phyloP scores from a whole-genome alignment of 805 yeast genomes.

The Saturnispora gosingensis region DNA sequence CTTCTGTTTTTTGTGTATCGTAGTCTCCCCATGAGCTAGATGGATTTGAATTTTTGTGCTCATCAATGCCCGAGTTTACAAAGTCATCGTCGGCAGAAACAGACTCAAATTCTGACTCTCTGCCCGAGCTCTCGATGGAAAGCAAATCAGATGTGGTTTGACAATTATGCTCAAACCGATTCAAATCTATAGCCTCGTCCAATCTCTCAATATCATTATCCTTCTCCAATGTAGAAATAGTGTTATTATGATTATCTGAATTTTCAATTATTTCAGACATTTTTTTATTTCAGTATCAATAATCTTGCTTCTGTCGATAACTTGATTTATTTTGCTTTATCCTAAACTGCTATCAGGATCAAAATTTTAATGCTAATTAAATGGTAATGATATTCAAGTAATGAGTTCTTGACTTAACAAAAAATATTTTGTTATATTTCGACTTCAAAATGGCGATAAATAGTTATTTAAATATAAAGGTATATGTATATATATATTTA shows the following conservation, averaged over 20 bases:
- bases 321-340: background rate
- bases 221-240: background rate
- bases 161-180: background rate
- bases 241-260: background rate
- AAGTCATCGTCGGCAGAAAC: background rate
- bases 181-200: background rate
- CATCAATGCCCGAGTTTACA: conserved; percentile 1
- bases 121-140: background rate
- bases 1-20: background rate
- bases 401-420: background rate
- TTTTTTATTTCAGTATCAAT: background rate
- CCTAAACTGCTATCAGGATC: background rate
- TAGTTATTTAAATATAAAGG: background rate
- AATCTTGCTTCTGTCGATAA: background rate
- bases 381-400: background rate
- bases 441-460: background rate
- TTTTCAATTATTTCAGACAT: background rate
- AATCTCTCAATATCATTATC: background rate
- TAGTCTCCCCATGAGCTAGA: background rate
- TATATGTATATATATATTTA: too few species aligned
- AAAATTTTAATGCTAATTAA: background rate
- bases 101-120: background rate
- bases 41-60: background rate
- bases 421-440: background rate
- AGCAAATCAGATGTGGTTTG: background rate